A percentile compares a stretch with the other conserved stretches of the same genome.
These are phyloP conservation scores for Orbilia brochopaga DNA, from an alignment of 2,329 filamentous ascomycete species.

Conservation along the genomic window DNA sequence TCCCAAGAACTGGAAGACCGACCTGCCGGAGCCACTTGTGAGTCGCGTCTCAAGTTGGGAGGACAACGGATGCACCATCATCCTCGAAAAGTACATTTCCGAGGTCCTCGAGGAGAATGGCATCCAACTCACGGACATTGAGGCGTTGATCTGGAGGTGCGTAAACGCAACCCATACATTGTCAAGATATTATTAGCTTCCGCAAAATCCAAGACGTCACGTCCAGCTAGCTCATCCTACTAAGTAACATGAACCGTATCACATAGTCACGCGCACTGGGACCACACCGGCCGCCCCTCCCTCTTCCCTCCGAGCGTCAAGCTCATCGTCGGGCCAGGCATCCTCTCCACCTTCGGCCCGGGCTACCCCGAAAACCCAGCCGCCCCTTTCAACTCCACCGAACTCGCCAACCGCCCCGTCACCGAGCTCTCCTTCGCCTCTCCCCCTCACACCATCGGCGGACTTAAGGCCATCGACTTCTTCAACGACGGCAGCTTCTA, in stretches of 20 bases:
- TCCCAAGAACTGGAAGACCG: slow-evolving; percentile 32
- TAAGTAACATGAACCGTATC: background rate
- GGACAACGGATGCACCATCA: slow-evolving; percentile 26
- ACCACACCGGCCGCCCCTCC: slow-evolving; percentile 65
- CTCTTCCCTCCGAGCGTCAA: slow-evolving; percentile 61
- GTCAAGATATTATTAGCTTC: background rate
- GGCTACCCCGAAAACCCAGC: slow-evolving; percentile 60
- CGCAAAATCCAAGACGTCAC: no score
- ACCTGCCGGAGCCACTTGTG: slow-evolving; percentile 19
- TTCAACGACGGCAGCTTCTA: slow-evolving; percentile 67
- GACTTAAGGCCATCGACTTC: slow-evolving; percentile 63
- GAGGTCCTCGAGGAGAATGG: slow-evolving; percentile 32
- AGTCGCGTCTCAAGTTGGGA: slow-evolving; percentile 22
- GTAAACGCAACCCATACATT: background rate
- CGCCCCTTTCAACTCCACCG: slow-evolving; percentile 57
- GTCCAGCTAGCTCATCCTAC: no score
- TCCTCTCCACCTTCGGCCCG: slow-evolving; percentile 57
- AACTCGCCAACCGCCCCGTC: slow-evolving; percentile 55
- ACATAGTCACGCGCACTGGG: slow-evolving; percentile 64
- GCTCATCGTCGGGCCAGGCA: slow-evolving; percentile 63
- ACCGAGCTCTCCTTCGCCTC: slow-evolving; percentile 56
- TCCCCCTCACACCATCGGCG: slow-evolving; percentile 59
- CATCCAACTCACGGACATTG: slow-evolving; percentile 14
- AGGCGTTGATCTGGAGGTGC: slow-evolving; percentile 36
- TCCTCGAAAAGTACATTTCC: slow-evolving; percentile 29